These are phyloP conservation scores for Rhinocladiella similis DNA, from an alignment of 2,329 filamentous ascomycete species.

Conservation along the genomic window DNA sequence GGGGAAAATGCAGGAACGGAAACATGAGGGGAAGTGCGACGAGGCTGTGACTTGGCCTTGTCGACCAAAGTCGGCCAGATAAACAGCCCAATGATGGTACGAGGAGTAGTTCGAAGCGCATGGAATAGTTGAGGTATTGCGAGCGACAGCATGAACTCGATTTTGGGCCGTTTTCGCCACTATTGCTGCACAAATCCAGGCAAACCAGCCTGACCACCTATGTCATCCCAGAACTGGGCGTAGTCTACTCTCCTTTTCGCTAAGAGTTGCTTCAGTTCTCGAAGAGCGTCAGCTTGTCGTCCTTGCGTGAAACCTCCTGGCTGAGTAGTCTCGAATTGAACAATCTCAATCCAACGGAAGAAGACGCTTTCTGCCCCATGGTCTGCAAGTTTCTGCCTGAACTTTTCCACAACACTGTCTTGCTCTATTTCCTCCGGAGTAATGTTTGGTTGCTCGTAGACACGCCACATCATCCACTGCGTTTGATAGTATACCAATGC, in stretches of 20 bases:
- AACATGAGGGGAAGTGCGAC: neutral
- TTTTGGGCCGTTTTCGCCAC: no score
- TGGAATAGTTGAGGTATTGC: no score
- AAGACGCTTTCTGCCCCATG: slow-evolving; percentile 87
- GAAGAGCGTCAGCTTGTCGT: slow-evolving; percentile 69
- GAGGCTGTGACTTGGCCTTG: neutral
- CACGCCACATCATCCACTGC: slow-evolving; percentile 66
- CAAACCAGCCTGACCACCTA: slow-evolving; percentile 61
- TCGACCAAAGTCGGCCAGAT: neutral
- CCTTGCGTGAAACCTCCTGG: slow-evolving; percentile 77
- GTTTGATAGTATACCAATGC: slow-evolving; percentile 61
- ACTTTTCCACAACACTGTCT: slow-evolving; percentile 73
- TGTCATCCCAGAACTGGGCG: slow-evolving; percentile 73
- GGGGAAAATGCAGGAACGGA: neutral
- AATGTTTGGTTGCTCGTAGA: slow-evolving; percentile 55
- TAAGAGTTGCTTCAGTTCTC: slow-evolving; percentile 75
- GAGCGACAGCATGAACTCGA: no score
- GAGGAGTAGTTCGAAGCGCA: no score
- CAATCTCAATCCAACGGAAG: slow-evolving; percentile 88
- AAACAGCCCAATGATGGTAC: neutral
- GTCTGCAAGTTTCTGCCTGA: slow-evolving; percentile 71
- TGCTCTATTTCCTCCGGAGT: slow-evolving; percentile 52
- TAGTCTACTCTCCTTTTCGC: slow-evolving; percentile 76
- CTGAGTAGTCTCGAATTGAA: slow-evolving; percentile 80
- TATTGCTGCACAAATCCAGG: slow-evolving; percentile 41